A percentile compares a stretch with the other conserved stretches of the same genome.
These are phyloP conservation scores for Caryopteris hybrid DNA, from an alignment of 305 asterid genomes.

Conservation along the genomic window DNA sequence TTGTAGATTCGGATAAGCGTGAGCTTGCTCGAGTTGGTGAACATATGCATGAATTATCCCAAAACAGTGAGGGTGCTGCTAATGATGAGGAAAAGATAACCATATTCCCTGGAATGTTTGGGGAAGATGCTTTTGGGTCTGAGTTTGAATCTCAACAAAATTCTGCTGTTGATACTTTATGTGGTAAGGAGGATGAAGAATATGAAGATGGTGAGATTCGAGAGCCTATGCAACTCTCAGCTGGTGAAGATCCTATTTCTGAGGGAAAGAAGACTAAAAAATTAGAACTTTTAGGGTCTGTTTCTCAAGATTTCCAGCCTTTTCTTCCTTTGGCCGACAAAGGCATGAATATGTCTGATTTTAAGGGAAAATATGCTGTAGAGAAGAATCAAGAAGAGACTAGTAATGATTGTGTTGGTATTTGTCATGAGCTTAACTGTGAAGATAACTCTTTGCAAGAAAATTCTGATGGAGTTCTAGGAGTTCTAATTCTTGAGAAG, in stretches of 20 bases:
- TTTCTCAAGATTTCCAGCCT: constrained; percentile 22
- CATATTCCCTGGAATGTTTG: constrained; percentile 37
- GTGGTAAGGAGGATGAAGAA: constrained; percentile 59
- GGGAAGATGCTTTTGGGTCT: constrained; percentile 47
- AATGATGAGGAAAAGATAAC: constrained; percentile 44
- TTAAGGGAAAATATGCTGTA: constrained; percentile 25
- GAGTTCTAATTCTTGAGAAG: constrained; percentile 28
- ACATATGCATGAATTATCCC: constrained; percentile 23
- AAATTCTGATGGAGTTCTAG: constrained; percentile 27
- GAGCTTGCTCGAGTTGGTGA: constrained; percentile 24
- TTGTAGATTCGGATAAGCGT: constrained; percentile 29
- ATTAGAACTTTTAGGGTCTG: constrained; percentile 17
- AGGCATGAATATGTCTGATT: constrained; percentile 15
- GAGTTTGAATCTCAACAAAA: constrained; percentile 53
- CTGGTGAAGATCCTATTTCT: constrained; percentile 24
- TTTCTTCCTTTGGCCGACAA: constrained; percentile 26
- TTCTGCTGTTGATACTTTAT: constrained; percentile 22
- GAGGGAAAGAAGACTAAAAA: constrained; percentile 27
- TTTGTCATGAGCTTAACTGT: constrained; percentile 23
- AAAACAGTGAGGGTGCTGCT: constrained; percentile 30
- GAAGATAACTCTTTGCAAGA: constrained; percentile 27
- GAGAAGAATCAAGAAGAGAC: constrained; percentile 25
- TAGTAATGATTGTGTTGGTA: constrained; percentile 22
- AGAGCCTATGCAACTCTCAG: constrained; percentile 38
- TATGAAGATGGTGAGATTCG: constrained; percentile 90